phyloP scores from a whole-genome alignment of 352 stramenopile species.

The Phytophthora cactorum region DNA sequence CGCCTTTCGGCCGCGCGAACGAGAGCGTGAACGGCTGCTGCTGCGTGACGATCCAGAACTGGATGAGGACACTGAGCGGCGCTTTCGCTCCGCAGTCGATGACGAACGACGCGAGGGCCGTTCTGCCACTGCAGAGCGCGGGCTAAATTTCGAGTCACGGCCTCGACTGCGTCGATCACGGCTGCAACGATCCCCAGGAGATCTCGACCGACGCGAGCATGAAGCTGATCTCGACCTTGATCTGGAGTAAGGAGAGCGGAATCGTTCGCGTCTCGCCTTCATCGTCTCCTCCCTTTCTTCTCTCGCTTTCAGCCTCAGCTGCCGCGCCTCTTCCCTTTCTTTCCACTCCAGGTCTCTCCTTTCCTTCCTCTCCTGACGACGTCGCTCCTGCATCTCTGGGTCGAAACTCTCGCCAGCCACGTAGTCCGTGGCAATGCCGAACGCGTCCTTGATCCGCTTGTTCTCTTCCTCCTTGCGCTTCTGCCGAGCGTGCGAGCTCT shows the following conservation, averaged over 20 bases:
- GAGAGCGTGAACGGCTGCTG: slow-evolving; percentile 29
- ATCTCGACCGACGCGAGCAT: slow-evolving; percentile 27
- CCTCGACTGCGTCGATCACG: slow-evolving; percentile 21
- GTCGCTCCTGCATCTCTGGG: slow-evolving; percentile 69
- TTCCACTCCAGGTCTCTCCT: slow-evolving; percentile 54
- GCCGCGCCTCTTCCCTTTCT: slow-evolving; percentile 50
- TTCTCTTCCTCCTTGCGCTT: slow-evolving; percentile 76
- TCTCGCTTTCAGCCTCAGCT: slow-evolving; percentile 44
- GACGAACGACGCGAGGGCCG: slow-evolving; percentile 23
- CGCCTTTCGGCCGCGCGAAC: slow-evolving; percentile 25
- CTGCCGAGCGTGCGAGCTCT: slow-evolving; percentile 61
- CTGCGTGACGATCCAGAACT: slow-evolving; percentile 33
- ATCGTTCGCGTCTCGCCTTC: slow-evolving; percentile 37
- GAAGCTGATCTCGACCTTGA: slow-evolving; percentile 20
- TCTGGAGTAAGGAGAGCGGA: slow-evolving; percentile 25
- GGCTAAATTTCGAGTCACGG: slow-evolving; percentile 18
- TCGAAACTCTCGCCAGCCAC: slow-evolving; percentile 83
- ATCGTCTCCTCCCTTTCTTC: slow-evolving; percentile 43
- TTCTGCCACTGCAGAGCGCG: slow-evolving; percentile 8
- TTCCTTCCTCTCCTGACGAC: slow-evolving; percentile 55
- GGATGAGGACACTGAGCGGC: slow-evolving; percentile 30
- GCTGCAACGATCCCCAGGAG: slow-evolving; percentile 12
- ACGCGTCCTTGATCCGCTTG: slow-evolving; percentile 67
- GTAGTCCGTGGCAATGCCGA: slow-evolving; percentile 77
- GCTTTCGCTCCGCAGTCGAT: slow-evolving; percentile 18